A percentile compares a stretch with the other conserved stretches of the same genome.
Conservation (phyloP, 163 green algal genomes). For the Trebouxiophyceae sp. region DNA sequence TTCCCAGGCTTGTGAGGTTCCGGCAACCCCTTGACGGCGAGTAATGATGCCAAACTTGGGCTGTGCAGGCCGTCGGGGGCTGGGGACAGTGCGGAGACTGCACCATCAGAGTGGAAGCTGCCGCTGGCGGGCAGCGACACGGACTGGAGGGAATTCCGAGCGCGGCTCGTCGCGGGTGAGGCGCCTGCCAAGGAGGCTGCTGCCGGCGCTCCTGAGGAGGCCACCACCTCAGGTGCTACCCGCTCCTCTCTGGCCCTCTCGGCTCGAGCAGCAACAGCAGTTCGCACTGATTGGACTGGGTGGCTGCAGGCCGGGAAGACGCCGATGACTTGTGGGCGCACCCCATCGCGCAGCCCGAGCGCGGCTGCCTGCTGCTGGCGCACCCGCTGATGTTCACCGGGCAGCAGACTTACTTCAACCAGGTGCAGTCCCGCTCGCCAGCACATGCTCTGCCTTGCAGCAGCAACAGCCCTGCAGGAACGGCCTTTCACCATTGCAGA, state of each 20-base stretch:
- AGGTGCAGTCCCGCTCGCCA: not conserved
- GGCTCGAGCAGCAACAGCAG: not conserved
- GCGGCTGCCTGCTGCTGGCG: conserved; percentile 49
- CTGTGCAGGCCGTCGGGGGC: too few relatives aligned
- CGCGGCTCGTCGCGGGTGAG: conserved; percentile 19
- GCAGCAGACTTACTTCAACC: conserved; percentile 43
- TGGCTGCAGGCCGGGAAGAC: not conserved
- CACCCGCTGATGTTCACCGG: conserved; percentile 39
- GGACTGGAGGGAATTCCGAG: conserved; percentile 43
- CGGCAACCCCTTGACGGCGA: too few relatives aligned
- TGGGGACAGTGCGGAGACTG: not conserved
- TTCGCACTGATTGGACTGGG: not conserved
- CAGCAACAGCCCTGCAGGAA: too few relatives aligned
- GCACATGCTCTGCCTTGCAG: not conserved
- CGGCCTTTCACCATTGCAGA: too few relatives aligned
- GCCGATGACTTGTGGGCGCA: conserved; percentile 35
- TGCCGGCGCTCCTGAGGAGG: not conserved
- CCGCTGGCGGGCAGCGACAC: conserved; percentile 20
- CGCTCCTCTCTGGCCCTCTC: not conserved
- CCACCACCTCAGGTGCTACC: not conserved
- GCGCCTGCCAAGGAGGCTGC: not conserved
- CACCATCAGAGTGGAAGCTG: conserved; percentile 12
- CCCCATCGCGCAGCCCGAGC: conserved; percentile 27
- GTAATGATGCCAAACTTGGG: too few relatives aligned
- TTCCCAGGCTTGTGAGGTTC: too few relatives aligned